Evolutionary conservation across 2,329 filamentous ascomycete species (phyloP), one percentile per base, ranked within the genome.

Genomic region (Dactylellina leptospora): DNA sequence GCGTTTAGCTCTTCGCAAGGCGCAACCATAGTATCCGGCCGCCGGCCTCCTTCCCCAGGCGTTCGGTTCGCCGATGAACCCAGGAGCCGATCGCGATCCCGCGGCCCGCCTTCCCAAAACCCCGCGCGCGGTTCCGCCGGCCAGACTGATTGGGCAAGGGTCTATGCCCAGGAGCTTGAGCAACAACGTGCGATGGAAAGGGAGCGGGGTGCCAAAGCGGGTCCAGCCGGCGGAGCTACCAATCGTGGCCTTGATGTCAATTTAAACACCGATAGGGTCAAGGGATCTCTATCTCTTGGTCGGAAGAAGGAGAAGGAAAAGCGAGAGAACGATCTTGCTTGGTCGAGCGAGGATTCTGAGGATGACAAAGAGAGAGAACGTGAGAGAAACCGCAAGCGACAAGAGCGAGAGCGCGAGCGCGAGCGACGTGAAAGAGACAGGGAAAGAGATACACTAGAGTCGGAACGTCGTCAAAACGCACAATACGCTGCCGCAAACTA

Each of bases 281-380:
- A 63, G 22, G 58, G 66, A 18, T 50, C 30, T 20, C 38, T 71
- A 23, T 71, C 66, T 1, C 23, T 71, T 20, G 25, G 66, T n/a
- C 45, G 44, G 42, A 62, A 71, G 9, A 58, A 71, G 56, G 51
- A 73, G 25, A 73, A 73, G 42, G 50, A 60, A 48, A 58, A 59
- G 13, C 38, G 59, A 20, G 59, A 72, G 1, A 60, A 63, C 33
- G 59, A 63, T 33, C 50, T 63, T 10, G 68, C 58, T 30, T 63
- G 58, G 47, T 61, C 58, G 8, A 62, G 50, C 23, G 64, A 55
- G 20, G 48, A 63, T 13, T 70, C 64, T 20, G 64, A 72, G 23
- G 51, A 63, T 16, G 68, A 72, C 28, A 58, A 40, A 22, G 44
- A 54, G 40, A 48, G 55, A 33, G 23, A 54, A 20, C 10, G 45